A percentile compares a stretch with the other conserved stretches of the same genome.
phyloP scores from a whole-genome alignment of 495 filamentous ascomycete species.

The Antarctomyces pellizariae region DNA sequence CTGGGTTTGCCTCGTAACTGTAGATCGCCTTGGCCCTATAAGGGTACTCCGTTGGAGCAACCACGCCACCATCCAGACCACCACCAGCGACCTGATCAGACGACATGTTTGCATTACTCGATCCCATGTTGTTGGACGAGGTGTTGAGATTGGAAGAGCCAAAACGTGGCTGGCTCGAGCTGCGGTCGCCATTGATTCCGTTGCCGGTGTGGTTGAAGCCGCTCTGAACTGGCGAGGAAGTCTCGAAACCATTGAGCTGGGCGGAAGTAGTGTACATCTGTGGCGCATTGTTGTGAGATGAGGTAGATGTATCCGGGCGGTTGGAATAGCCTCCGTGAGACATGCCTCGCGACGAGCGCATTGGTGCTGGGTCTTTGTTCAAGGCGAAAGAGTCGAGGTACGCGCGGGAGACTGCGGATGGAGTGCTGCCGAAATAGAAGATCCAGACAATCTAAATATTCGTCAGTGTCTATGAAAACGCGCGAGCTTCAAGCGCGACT shows the following conservation, averaged over 20 bases:
- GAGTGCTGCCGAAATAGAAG: slow-evolving; percentile 90
- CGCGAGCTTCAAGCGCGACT: slow-evolving; percentile 13
- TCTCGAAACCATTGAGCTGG: slow-evolving; percentile 88
- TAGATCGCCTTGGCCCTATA: slow-evolving; percentile 97
- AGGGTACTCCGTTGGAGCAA: slow-evolving; percentile 76
- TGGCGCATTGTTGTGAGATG: slow-evolving; percentile 42
- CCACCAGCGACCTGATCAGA: slow-evolving; percentile 27
- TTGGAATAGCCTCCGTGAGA: slow-evolving; percentile 34
- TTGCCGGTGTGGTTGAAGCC: slow-evolving; percentile 14
- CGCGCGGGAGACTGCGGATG: slow-evolving; percentile 64
- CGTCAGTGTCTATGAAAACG: slow-evolving; percentile 1
- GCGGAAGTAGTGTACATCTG: slow-evolving; percentile 97
- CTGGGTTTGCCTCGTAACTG: slow-evolving; percentile 92
- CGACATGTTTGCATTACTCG: slow-evolving; percentile 3
- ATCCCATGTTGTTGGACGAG: slow-evolving; percentile 7
- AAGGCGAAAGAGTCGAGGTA: slow-evolving; percentile 93
- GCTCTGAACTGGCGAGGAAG: slow-evolving; percentile 73
- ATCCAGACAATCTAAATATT: slow-evolving; percentile 74
- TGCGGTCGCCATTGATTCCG: slow-evolving; percentile 16
- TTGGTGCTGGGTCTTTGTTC: slow-evolving; percentile 50
- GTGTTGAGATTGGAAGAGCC: slow-evolving; percentile 12
- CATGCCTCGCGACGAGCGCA: slow-evolving; percentile 38
- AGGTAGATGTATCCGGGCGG: slow-evolving; percentile 63
- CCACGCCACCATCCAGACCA: no score
- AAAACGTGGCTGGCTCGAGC: slow-evolving; percentile 34